phyloP scores from a whole-genome alignment of 1,284 basidiomycete species.

The Ustanciosporium gigantosporum region DNA sequence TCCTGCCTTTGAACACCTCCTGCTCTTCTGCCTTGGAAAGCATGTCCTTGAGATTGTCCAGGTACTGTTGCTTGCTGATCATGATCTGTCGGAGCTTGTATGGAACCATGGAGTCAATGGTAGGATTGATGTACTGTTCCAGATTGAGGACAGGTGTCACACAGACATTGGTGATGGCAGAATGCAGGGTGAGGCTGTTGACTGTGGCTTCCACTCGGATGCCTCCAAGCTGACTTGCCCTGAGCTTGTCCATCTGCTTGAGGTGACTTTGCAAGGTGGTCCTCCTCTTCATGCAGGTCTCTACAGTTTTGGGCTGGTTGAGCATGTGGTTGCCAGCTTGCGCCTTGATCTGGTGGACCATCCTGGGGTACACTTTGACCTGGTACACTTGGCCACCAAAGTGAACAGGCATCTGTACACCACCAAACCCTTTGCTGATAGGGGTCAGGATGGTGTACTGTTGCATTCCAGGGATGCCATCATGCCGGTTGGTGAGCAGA shows the following conservation, averaged over 20 bases:
- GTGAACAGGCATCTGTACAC: neutral
- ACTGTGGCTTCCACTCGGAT: neutral
- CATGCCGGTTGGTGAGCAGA: neutral
- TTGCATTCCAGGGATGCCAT: too few species aligned
- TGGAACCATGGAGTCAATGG: neutral
- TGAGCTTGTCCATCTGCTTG: neutral
- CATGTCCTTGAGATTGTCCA: neutral
- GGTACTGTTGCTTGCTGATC: neutral
- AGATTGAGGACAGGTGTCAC: neutral
- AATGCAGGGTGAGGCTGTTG: neutral
- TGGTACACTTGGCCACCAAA: neutral
- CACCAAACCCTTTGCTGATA: neutral
- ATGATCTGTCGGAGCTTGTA: neutral
- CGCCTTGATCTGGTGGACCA: neutral
- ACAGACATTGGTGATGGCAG: neutral
- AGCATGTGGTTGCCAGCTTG: neutral
- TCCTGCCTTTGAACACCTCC: neutral
- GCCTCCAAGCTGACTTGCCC: neutral
- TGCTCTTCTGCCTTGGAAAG: neutral
- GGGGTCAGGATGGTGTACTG: neutral
- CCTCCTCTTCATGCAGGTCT: too few species aligned
- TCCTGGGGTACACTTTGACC: neutral
- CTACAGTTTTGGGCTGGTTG: neutral
- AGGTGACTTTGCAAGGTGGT: neutral
- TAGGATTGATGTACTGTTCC: neutral